Evolutionary conservation across 192 early-diverging fungal species (phyloP).

Genomic region (Coemansia sp.): DNA sequence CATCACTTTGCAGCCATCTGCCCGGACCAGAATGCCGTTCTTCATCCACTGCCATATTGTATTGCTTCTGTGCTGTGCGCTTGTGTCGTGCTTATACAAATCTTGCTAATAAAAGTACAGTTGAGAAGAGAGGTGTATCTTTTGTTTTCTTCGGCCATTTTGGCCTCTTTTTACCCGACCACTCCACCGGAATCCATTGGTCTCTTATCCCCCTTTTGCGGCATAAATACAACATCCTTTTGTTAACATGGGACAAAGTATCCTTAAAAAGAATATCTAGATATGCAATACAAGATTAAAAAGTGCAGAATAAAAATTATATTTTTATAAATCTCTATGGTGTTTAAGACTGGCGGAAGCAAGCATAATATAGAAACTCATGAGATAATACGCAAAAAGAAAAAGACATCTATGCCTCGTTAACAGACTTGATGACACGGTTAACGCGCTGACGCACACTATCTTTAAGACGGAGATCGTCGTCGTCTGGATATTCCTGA

Average conservation of each 20-base stretch:
- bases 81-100: background rate
- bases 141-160: background rate
- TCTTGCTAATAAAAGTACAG: background rate
- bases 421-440: constrained; percentile 44
- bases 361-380: no score
- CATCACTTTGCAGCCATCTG: background rate
- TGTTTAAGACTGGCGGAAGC: no score
- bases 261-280: background rate
- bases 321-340: no score
- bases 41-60: background rate
- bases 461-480: constrained; percentile 47
- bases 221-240: background rate
- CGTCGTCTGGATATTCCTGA: constrained; percentile 8
- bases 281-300: background rate
- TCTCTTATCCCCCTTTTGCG: background rate
- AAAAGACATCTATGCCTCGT: constrained; percentile 14
- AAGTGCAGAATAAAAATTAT: background rate
- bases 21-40: background rate
- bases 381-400: no score
- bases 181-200: background rate
- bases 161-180: background rate
- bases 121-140: background rate
- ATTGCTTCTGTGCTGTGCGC: background rate
- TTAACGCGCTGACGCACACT: constrained; percentile 52
- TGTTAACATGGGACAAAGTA: background rate